Evolutionary conservation across 805 yeast species (phyloP).

Genomic region (Candida maesae): DNA sequence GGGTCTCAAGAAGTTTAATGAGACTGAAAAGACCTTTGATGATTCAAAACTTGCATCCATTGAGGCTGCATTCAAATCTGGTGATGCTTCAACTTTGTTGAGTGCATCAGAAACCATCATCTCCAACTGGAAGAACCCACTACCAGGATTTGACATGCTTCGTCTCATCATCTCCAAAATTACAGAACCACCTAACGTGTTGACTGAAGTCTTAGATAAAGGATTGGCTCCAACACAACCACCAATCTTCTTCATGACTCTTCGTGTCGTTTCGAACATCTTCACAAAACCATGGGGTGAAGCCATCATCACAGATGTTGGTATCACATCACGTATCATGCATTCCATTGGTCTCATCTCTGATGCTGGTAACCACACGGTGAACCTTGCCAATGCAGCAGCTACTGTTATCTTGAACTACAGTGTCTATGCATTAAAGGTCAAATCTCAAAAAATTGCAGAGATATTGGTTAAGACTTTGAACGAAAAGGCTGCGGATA

Average conservation of each 20-base stretch:
- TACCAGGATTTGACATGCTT: constrained; percentile 58
- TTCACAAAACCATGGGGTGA: constrained; percentile 49
- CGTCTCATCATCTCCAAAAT: constrained; percentile 45
- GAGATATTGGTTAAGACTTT: constrained; percentile 30
- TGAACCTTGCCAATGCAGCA: constrained; percentile 36
- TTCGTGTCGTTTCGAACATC: constrained; percentile 54
- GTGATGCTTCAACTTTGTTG: constrained; percentile 31
- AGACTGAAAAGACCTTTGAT: constrained; percentile 44
- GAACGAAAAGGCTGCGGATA: constrained; percentile 26
- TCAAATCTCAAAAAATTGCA: constrained; percentile 27
- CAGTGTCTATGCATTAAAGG: constrained; percentile 35
- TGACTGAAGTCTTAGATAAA: constrained; percentile 38
- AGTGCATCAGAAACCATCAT: constrained; percentile 37
- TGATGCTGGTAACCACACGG: constrained; percentile 16
- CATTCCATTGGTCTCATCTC: constrained; percentile 19
- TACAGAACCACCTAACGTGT: constrained; percentile 35
- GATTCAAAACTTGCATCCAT: constrained; percentile 31
- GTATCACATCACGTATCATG: constrained; percentile 35
- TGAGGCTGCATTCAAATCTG: constrained; percentile 29
- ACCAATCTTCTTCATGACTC: constrained; percentile 44
- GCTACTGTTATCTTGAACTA: constrained; percentile 51
- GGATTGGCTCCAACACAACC: constrained; percentile 35
- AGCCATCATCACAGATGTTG: constrained; percentile 38
- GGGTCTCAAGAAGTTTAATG: constrained; percentile 71
- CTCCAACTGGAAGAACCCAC: constrained; percentile 44